A percentile compares a stretch with the other conserved stretches of the same genome.
phyloP scores from a whole-genome alignment of 2,329 filamentous ascomycete species.

The Scopulariopsis brevicaulis region DNA sequence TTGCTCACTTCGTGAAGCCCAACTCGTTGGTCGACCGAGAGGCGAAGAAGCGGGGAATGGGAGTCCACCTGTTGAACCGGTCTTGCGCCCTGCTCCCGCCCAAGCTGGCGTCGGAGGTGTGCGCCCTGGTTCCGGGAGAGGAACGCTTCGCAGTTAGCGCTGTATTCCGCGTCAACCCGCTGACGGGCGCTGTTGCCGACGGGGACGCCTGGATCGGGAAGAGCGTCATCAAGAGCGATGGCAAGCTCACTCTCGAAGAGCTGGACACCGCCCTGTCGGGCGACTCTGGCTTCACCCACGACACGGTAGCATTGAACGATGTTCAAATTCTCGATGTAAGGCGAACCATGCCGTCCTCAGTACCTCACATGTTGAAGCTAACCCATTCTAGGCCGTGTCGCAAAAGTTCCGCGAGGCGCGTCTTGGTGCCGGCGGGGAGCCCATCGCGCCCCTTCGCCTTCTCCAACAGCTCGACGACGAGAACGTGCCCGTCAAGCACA shows the following conservation, averaged over 20 bases:
- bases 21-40: conserved; percentile 94
- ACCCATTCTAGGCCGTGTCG: conserved; percentile 48
- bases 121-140: conserved; percentile 76
- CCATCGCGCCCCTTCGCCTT: conserved; percentile 76
- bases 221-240: conserved; percentile 82
- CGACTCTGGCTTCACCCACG: conserved; percentile 47
- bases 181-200: conserved; percentile 67
- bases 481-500: conserved; percentile 92
- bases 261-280: conserved; percentile 69
- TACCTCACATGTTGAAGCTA: conserved; percentile 8
- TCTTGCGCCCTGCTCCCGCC: conserved; percentile 79
- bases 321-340: conserved; percentile 67
- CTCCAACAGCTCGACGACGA: conserved; percentile 94
- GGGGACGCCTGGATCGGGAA: conserved; percentile 92
- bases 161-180: conserved; percentile 79
- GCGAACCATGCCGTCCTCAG: conserved; percentile 7
- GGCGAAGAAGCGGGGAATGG: conserved; percentile 94
- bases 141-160: conserved; percentile 88
- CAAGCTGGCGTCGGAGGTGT: conserved; percentile 76
- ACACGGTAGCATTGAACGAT: conserved; percentile 59
- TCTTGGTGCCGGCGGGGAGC: conserved; percentile 66
- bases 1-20: conserved; percentile 92
- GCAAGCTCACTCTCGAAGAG: conserved; percentile 73
- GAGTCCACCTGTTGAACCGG: conserved; percentile 87
- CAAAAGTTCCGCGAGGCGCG: conserved; percentile 86